phyloP scores from a whole-genome alignment of 1,139 yeast species.

The Fermentozyma sake region DNA sequence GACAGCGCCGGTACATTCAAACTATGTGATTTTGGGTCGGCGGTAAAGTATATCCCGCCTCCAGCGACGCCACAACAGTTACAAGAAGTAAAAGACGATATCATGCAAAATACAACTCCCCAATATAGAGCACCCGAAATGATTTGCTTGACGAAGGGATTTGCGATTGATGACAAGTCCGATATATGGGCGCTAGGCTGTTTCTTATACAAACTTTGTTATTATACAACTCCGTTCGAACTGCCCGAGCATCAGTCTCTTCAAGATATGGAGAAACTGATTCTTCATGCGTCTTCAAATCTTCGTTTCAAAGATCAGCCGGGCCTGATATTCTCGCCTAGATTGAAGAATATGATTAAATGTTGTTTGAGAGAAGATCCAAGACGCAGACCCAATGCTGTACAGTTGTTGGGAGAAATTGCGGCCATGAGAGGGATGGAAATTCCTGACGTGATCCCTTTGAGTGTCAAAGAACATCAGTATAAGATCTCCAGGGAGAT shows the following conservation, averaged over 20 bases:
- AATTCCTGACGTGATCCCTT: conserved; percentile 50
- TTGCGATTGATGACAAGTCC: conserved; percentile 89
- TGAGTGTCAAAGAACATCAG: conserved; percentile 17
- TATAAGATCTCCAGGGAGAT: conserved; percentile 5
- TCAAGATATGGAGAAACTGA: conserved; percentile 37
- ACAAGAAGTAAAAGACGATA: conserved; percentile 70
- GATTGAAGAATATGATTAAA: conserved; percentile 55
- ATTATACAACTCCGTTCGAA: conserved; percentile 94
- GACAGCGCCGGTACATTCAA: conserved; percentile 71
- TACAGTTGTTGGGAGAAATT: conserved; percentile 67
- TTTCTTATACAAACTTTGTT: conserved; percentile 84
- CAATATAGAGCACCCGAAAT: conserved; percentile 96
- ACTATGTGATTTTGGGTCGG: conserved; percentile 92
- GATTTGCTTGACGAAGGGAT: conserved; percentile 81
- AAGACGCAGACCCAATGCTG: conserved; percentile 64
- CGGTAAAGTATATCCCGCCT: conserved; percentile 62
- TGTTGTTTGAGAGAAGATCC: conserved; percentile 68
- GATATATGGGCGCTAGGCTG: conserved; percentile 98
- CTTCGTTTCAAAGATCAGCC: conserved; percentile 34
- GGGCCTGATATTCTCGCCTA: conserved; percentile 34
- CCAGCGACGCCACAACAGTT: conserved; percentile 66
- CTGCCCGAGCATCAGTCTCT: conserved; percentile 42
- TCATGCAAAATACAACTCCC: conserved; percentile 92
- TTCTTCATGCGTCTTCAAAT: conserved; percentile 30
- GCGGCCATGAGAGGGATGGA: conserved; percentile 54